Evolutionary conservation across 192 early-diverging fungal species (phyloP).

Genomic region (Backusella westeae): DNA sequence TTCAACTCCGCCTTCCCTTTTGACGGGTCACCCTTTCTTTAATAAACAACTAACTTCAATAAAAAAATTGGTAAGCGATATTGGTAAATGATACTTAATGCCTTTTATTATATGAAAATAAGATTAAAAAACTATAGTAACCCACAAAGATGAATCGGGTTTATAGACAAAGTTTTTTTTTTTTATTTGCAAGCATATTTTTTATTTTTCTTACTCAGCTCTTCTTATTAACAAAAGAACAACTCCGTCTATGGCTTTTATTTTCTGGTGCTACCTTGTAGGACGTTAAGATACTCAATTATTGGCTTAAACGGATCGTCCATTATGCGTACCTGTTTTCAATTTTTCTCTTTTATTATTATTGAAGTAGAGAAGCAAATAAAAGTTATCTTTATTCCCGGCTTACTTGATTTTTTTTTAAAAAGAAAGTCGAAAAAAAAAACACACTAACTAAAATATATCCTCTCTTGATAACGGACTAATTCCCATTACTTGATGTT

Average conservation of each 20-base stretch:
- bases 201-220: background rate
- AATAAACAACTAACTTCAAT: background rate
- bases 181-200: background rate
- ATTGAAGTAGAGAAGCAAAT: background rate
- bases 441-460: background rate
- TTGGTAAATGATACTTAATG: background rate
- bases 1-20: background rate
- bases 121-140: background rate
- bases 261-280: background rate
- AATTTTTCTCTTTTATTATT: background rate
- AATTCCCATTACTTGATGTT: background rate
- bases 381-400: background rate
- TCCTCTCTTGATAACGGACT: background rate
- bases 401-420: background rate
- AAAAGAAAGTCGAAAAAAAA: background rate
- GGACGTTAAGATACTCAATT: background rate
- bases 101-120: background rate
- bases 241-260: background rate
- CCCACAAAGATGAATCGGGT: background rate
- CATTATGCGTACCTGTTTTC: background rate
- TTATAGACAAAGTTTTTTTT: too few relatives aligned
- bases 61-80: background rate
- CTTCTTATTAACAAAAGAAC: background rate
- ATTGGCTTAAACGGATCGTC: constrained; percentile 4
- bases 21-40: background rate